Percentiles rank a stretch among this genome's conserved stretches.
Evolutionary conservation across 257 asterid species (phyloP).

Genomic region (Solanum tarijense): DNA sequence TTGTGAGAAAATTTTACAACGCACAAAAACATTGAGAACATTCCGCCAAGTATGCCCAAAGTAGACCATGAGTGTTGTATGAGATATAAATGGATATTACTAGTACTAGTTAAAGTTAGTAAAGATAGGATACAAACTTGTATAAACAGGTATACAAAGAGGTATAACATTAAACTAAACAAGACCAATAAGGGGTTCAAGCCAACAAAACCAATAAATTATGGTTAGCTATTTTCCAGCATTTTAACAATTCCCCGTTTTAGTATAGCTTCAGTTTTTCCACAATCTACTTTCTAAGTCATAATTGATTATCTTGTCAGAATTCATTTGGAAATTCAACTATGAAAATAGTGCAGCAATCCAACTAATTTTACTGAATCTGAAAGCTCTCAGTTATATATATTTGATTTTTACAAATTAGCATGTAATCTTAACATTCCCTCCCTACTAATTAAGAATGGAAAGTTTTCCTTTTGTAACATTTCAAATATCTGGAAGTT

Average conservation of each 20-base stretch:
- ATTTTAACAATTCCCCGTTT: neutral
- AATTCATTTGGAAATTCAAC: neutral
- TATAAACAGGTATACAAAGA: neutral
- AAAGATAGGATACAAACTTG: neutral
- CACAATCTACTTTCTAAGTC: neutral
- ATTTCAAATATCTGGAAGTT: neutral
- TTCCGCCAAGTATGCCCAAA: neutral
- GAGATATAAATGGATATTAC: neutral
- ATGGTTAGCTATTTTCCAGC: neutral
- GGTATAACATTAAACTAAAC: neutral
- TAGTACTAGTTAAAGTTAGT: neutral
- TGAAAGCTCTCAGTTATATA: neutral
- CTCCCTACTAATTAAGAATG: neutral
- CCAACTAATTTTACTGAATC: neutral
- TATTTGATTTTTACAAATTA: neutral
- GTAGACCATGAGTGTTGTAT: neutral
- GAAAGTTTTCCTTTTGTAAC: neutral
- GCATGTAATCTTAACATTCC: neutral
- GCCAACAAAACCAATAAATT: neutral
- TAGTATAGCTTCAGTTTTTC: neutral
- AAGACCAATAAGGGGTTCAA: neutral
- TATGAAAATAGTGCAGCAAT: neutral
- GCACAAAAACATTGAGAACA: neutral
- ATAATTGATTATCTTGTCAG: neutral
- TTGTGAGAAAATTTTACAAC: neutral